These are phyloP conservation scores for Agastache rugosa DNA, from an alignment of 257 asterid genomes.

Conservation along the genomic window DNA sequence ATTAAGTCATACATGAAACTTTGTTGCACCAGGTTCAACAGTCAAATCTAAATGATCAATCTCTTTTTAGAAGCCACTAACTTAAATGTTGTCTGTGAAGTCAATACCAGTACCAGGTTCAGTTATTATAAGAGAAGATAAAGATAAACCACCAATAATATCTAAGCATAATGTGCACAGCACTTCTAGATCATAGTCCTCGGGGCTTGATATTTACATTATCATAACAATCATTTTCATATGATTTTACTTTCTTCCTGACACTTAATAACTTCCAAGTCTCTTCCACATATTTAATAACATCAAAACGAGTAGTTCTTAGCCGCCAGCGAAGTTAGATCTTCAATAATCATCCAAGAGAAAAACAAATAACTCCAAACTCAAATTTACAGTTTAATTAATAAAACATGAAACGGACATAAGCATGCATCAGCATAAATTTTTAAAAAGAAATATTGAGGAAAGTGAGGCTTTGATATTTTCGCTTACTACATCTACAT, in stretches of 20 bases:
- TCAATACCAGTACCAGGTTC: neutral
- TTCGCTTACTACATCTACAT: neutral
- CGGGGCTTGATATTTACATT: neutral
- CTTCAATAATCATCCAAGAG: neutral
- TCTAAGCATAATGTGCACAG: neutral
- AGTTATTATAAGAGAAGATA: neutral
- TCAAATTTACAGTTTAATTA: conserved; percentile 18
- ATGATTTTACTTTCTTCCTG: neutral
- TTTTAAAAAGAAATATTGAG: neutral
- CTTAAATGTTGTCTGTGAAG: neutral
- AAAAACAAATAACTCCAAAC: neutral
- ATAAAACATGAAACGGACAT: neutral
- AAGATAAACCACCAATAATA: neutral
- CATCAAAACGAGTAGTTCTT: neutral
- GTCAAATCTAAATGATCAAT: neutral
- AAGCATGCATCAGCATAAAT: conserved; percentile 6
- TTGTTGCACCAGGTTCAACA: conserved; percentile 13
- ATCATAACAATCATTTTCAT: neutral
- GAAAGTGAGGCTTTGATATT: neutral
- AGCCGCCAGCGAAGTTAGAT: neutral
- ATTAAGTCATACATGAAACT: conserved; percentile 5
- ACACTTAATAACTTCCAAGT: neutral
- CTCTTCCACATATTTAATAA: conserved; percentile 2
- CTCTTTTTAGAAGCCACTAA: neutral
- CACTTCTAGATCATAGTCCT: neutral